phyloP scores from a whole-genome alignment of 305 asterid genomes.

The Fraxinus floribunda region DNA sequence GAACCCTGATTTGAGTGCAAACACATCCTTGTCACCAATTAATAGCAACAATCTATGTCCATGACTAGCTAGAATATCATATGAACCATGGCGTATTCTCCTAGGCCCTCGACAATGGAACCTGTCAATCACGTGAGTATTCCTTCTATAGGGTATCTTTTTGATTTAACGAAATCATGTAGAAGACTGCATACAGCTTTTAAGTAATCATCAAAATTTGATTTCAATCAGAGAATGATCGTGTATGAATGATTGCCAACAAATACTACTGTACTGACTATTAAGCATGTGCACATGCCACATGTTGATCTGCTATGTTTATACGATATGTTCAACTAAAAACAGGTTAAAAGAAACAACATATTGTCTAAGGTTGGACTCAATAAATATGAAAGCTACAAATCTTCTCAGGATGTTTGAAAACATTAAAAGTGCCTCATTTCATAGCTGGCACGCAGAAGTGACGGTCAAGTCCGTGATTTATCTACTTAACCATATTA shows the following conservation, averaged over 20 bases:
- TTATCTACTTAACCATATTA: conserved; percentile 2
- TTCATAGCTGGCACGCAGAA: background rate
- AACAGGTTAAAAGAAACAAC: background rate
- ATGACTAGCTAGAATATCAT: background rate
- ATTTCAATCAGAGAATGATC: background rate
- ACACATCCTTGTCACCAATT: background rate
- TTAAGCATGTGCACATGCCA: background rate
- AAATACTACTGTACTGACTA: background rate
- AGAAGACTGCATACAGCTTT: background rate
- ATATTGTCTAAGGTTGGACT: background rate
- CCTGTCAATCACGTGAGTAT: background rate
- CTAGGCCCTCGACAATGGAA: background rate
- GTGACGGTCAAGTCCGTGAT: background rate
- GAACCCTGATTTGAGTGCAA: background rate
- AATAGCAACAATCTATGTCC: background rate
- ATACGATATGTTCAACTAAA: background rate
- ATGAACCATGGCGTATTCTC: background rate
- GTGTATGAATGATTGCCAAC: background rate
- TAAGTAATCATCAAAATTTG: background rate
- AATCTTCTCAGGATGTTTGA: background rate
- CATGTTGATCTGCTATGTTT: background rate
- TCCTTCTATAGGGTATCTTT: background rate
- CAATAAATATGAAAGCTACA: conserved; percentile 5
- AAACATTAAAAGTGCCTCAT: background rate
- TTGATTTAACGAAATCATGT: background rate